A percentile compares a stretch with the other conserved stretches of the same genome.
phyloP scores from a whole-genome alignment of 208 protist species.

The Plasmodiophora brassicae region DNA sequence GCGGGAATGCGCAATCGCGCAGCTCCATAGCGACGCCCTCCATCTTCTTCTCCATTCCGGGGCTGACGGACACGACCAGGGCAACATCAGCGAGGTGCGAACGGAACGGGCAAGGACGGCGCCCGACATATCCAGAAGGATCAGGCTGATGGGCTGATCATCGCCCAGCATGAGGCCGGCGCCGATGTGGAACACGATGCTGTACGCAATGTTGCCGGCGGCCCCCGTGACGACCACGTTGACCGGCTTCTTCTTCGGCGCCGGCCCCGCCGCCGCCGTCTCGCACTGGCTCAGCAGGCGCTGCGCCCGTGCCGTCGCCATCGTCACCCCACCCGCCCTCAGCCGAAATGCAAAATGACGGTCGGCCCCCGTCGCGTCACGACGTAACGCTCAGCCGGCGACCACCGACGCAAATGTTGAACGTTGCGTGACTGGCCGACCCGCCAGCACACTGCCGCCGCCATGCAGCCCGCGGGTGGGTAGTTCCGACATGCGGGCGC shows the following conservation, averaged over 20 bases:
- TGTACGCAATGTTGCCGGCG: slow-evolving; percentile 88
- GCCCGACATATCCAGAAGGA: slow-evolving; percentile 76
- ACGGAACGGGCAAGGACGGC: too few species aligned
- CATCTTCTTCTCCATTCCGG: slow-evolving; percentile 29
- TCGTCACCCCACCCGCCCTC: too few species aligned
- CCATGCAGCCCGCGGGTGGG: too few species aligned
- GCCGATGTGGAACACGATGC: slow-evolving; percentile 80
- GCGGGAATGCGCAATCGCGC: slow-evolving; percentile 55
- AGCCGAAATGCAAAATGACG: too few species aligned
- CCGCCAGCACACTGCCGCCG: too few species aligned
- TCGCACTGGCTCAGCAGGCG: too few species aligned
- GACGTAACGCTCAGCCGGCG: too few species aligned
- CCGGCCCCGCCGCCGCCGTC: neutral
- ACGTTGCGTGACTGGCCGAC: too few species aligned
- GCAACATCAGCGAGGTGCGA: neutral
- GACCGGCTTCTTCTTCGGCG: neutral
- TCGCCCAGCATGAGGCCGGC: slow-evolving; percentile 78
- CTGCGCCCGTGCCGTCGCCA: too few species aligned
- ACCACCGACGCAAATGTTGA: too few species aligned
- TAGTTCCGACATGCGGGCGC: too few species aligned
- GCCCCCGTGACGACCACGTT: slow-evolving; percentile 82
- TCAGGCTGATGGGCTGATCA: slow-evolving; percentile 75
- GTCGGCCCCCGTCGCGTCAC: too few species aligned
- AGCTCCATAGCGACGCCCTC: slow-evolving; percentile 58
- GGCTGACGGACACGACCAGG: neutral